Evolutionary conservation across 2,329 filamentous ascomycete species (phyloP).

Genomic region (Ceratocystis ficicola): DNA sequence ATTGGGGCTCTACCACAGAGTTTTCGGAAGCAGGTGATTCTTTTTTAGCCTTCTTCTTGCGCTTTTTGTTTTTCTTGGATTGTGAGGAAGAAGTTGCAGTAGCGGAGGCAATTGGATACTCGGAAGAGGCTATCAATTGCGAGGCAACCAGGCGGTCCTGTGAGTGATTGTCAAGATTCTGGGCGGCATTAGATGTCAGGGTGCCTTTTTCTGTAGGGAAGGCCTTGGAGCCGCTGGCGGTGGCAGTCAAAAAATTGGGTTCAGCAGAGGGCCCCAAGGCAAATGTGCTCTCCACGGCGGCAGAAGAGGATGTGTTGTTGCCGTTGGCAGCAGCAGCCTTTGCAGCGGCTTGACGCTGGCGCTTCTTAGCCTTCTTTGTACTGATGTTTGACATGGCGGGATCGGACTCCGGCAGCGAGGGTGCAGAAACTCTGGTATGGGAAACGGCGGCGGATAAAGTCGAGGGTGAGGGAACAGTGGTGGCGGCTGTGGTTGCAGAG

Average conservation of each 20-base stretch:
- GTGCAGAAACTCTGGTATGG: conserved; percentile 24
- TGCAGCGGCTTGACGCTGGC: conserved; percentile 55
- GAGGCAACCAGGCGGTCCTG: conserved; percentile 22
- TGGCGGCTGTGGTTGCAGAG: not conserved
- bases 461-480: conserved; percentile 28
- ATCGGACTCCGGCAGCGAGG: conserved; percentile 20
- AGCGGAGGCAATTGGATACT: conserved; percentile 23
- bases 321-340: conserved; percentile 20
- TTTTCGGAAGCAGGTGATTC: conserved; percentile 17
- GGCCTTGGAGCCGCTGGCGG: conserved; percentile 1
- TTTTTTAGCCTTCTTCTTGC: conserved; percentile 48
- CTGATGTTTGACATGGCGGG: conserved; percentile 47
- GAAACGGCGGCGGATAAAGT: conserved; percentile 30
- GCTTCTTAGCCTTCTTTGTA: conserved; percentile 80
- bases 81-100: conserved; percentile 27
- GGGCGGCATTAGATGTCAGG: conserved; percentile 22
- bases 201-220: not conserved
- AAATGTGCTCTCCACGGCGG: not conserved
- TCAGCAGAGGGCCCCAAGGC: not conserved
- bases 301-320: not conserved
- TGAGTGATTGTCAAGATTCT: conserved; percentile 31
- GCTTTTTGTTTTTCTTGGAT: conserved; percentile 53
- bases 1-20: not conserved
- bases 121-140: not conserved
- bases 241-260: not conserved